Base-by-base conservation (phyloP, 1,284 basidiomycete species). In the Puccinia triticina region DNA sequence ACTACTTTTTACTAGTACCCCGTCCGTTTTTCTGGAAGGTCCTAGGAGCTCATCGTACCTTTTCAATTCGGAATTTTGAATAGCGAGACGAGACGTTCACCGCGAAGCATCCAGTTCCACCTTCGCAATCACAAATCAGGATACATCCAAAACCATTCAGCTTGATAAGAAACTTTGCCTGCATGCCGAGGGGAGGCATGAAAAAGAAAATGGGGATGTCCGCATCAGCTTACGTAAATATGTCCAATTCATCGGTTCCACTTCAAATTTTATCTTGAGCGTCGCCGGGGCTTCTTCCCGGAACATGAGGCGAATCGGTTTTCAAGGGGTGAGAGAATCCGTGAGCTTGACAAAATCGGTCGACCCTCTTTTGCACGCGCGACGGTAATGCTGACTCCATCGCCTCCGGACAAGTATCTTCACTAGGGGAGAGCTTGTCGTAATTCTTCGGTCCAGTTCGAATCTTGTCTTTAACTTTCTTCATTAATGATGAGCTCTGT, bases 331-430 rank as follows among this genome's bases (percentile, higher is more conserved):
- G n/a, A 5, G 55, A 57, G 55, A 57, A 57, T 57, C 21, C 55
- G 55, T 57, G 55, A 57, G 55, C 55, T 57, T 57, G 55, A 57
- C 55, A 57, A 57, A 57, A 57, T 57, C 55, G 23, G 55, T 57
- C 55, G 55, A 57, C 55, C n/a, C 23, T 57, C n/a, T 26, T 57
- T 26, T n/a, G 55, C 14, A 21, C 55, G 55, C 55, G 55, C 26
- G 26, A 10, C n/a, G 55, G 55, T 29, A 57, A 57, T 57, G n/a
- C n/a, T n/a, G 55, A n/a, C 55, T 57, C 26, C 55, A 57, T 57
- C n/a, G n/a, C n/a, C 55, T 57, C n/a, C 26, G 55, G n/a, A 21
- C n/a, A n/a, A 57, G 55, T 29, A 21, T n/a, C 21, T 29, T 29
- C 55, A 57, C 55, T 29, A 29, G 55, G 55, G n/a, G 55, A 5